Evolutionary conservation across 441 rosid species (phyloP).

Genomic region (Sinapis alba): DNA sequence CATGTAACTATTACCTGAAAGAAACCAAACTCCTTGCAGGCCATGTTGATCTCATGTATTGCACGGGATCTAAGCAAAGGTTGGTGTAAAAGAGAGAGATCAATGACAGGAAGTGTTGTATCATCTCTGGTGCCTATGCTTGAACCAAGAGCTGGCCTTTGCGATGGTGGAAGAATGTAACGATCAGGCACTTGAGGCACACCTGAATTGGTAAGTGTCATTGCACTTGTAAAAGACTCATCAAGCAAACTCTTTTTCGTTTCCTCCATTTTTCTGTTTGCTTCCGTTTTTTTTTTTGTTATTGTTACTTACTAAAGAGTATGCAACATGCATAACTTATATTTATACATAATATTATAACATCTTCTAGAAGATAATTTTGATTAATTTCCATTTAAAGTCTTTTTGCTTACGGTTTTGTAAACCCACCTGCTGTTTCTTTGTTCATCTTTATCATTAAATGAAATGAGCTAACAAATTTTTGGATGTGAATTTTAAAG

Average conservation of each 20-base stretch:
- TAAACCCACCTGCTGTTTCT: conserved; percentile 30
- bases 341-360: conserved; percentile 1
- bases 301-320: conserved; percentile 18
- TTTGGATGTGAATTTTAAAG: background rate
- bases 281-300: background rate
- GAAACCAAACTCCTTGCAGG: conserved; percentile 42
- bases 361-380: conserved; percentile 10
- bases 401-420: conserved; percentile 28
- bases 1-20: conserved; percentile 36
- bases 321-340: conserved; percentile 29
- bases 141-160: conserved; percentile 32
- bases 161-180: conserved; percentile 36
- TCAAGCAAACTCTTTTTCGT: conserved; percentile 28
- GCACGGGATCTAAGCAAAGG: conserved; percentile 27
- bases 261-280: conserved; percentile 30
- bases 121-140: conserved; percentile 12
- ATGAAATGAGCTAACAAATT: conserved; percentile 21
- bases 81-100: conserved; percentile 36
- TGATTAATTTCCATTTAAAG: background rate
- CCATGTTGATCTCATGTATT: conserved; percentile 23
- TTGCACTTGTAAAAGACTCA: conserved; percentile 38
- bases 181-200: conserved; percentile 37
- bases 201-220: conserved; percentile 38
- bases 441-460: conserved; percentile 26
- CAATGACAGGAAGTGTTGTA: conserved; percentile 36